Percentiles rank a stretch among this genome's conserved stretches.
Evolutionary conservation across 2,329 filamentous ascomycete genomes (phyloP).

Genomic region (Chrysoporthe austroafricana): DNA sequence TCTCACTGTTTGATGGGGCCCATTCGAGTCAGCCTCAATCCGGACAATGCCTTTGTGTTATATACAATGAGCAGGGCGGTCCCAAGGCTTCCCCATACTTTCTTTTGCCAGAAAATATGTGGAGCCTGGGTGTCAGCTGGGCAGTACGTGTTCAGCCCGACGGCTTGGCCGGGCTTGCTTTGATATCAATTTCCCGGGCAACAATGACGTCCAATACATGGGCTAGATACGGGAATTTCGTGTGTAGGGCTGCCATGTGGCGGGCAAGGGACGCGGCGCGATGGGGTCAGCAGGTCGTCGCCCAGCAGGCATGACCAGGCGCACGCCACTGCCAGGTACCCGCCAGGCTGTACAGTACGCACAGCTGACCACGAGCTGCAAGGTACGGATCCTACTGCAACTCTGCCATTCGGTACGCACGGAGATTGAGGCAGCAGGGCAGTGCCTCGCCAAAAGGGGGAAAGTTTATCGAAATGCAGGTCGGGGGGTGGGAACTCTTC

Average conservation of each 20-base stretch:
- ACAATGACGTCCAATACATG: constrained; percentile 21
- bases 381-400: constrained; percentile 23
- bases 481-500: not conserved
- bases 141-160: constrained; percentile 23
- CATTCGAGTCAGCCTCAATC: constrained; percentile 18
- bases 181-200: constrained; percentile 24
- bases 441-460: constrained; percentile 1
- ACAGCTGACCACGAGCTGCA: constrained; percentile 17
- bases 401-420: not conserved
- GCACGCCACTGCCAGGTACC: constrained; percentile 26
- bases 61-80: constrained; percentile 16
- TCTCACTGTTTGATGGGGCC: constrained; percentile 51
- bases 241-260: constrained; percentile 27
- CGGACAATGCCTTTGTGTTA: constrained; percentile 20
- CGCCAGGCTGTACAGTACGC: constrained; percentile 27
- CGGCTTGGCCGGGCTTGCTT: constrained; percentile 24
- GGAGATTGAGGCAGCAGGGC: constrained; percentile 15
- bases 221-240: not conserved
- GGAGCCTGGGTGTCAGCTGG: constrained; percentile 21
- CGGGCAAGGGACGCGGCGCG: constrained; percentile 20
- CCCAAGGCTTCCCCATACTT: constrained; percentile 1
- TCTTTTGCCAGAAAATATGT: constrained; percentile 4
- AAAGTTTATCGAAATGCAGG: constrained; percentile 1
- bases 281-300: constrained; percentile 18
- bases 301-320: constrained; percentile 22